Evolutionary conservation across 1,284 basidiomycete species (phyloP).

Genomic region (Ceratobasidium sp.): DNA sequence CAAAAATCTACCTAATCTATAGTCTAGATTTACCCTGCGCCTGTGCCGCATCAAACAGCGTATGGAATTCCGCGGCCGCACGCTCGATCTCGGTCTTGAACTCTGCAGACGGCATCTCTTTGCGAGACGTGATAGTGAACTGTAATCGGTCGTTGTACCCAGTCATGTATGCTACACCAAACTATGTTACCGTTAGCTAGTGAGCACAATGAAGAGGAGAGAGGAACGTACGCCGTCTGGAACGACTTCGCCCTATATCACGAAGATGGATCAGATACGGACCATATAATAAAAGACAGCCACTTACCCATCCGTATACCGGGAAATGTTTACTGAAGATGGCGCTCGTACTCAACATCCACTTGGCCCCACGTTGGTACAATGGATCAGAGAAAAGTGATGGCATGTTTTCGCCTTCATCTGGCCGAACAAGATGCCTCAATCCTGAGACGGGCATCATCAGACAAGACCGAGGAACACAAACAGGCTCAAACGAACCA

Average conservation of each 20-base stretch:
- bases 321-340: slow-evolving; percentile 82
- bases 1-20: slow-evolving; percentile 36
- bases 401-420: slow-evolving; percentile 63
- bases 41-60: slow-evolving; percentile 55
- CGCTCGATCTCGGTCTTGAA: slow-evolving; percentile 71
- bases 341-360: slow-evolving; percentile 85
- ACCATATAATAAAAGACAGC: slow-evolving; percentile 38
- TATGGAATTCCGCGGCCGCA: slow-evolving; percentile 71
- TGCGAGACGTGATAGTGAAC: slow-evolving; percentile 81
- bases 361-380: slow-evolving; percentile 67
- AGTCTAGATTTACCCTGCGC: slow-evolving; percentile 46
- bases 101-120: slow-evolving; percentile 73
- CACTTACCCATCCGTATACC: slow-evolving; percentile 87
- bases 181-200: slow-evolving; percentile 46
- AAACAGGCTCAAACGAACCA: slow-evolving; percentile 52
- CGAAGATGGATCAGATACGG: slow-evolving; percentile 28
- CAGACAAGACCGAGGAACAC: neutral
- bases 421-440: slow-evolving; percentile 64
- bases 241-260: slow-evolving; percentile 62
- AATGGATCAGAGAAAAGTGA: slow-evolving; percentile 77
- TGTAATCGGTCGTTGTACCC: slow-evolving; percentile 73
- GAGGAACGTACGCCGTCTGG: slow-evolving; percentile 61
- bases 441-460: slow-evolving; percentile 60
- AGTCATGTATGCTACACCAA: slow-evolving; percentile 80
- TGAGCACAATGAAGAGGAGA: neutral